phyloP scores from a whole-genome alignment of 2,329 filamentous ascomycete genomes.

The Diplocarpon rosae region DNA sequence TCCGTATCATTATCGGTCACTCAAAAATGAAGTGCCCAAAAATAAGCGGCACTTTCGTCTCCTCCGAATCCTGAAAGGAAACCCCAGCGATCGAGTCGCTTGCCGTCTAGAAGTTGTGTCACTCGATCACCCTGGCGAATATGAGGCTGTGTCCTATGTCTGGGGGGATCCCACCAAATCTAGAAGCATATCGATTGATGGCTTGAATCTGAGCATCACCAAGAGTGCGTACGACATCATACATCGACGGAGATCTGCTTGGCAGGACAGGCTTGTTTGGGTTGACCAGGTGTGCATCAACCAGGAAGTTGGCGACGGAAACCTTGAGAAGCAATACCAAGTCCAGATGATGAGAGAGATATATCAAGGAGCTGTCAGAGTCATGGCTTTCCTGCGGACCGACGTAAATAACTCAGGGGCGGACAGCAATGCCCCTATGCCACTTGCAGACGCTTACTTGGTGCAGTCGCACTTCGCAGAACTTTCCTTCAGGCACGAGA shows the following conservation, averaged over 20 bases:
- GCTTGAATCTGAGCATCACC: not conserved
- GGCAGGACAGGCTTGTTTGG: not conserved
- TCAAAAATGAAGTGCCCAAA: not conserved
- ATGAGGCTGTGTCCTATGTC: constrained; percentile 2
- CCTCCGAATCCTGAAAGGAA: not conserved
- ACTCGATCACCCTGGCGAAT: not conserved
- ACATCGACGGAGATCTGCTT: not conserved
- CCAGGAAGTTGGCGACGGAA: constrained; percentile 11
- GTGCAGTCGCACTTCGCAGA: constrained; percentile 1
- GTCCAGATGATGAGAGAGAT: constrained; percentile 19
- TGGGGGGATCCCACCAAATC: not conserved
- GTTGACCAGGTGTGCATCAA: constrained; percentile 18
- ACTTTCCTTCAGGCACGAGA: not conserved
- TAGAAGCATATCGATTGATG: not conserved
- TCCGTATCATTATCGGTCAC: not conserved
- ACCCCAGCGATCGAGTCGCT: not conserved
- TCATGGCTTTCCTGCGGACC: constrained; percentile 13
- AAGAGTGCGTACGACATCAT: constrained; percentile 1
- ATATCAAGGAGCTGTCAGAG: constrained; percentile 14
- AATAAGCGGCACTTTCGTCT: not conserved
- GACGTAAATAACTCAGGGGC: not conserved
- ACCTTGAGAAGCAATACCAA: constrained; percentile 15
- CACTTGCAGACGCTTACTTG: not conserved
- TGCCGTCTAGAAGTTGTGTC: not conserved
- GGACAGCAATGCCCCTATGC: not conserved